phyloP scores from a whole-genome alignment of 179 eudicot genomes.

The Vitellaria paradoxa region DNA sequence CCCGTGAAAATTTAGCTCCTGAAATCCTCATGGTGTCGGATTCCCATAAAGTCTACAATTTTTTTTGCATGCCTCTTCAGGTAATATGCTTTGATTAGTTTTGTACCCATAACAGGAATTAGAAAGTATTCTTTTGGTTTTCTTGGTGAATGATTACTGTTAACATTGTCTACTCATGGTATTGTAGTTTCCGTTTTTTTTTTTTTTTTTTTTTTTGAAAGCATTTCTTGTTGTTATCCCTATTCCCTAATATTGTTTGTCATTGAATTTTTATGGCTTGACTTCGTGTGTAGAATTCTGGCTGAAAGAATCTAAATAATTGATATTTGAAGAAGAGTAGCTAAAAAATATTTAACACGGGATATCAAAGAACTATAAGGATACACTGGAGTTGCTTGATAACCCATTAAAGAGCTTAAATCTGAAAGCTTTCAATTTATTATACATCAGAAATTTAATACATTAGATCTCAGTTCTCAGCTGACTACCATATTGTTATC shows the following conservation, averaged over 20 bases:
- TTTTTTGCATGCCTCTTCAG: conserved; percentile 88
- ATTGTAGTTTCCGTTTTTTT: not conserved
- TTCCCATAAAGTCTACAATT: conserved; percentile 62
- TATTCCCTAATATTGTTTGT: not conserved
- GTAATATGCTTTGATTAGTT: conserved; percentile 26
- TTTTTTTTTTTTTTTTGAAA: not conserved
- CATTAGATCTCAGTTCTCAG: not conserved
- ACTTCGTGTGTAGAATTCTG: not conserved
- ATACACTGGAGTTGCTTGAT: not conserved
- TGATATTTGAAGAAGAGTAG: not conserved
- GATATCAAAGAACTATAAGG: not conserved
- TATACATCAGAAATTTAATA: not conserved
- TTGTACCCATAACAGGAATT: not conserved
- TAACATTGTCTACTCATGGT: not conserved
- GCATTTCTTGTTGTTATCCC: not conserved
- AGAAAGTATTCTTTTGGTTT: not conserved
- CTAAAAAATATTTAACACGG: not conserved
- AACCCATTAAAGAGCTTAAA: not conserved
- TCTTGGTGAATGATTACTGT: not conserved
- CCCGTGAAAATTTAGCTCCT: conserved; percentile 66
- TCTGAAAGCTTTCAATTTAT: not conserved
- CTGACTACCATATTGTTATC: not conserved
- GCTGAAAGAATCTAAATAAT: not conserved
- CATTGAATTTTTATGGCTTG: not conserved
- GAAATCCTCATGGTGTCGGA: conserved; percentile 50